These are phyloP conservation scores for Cladosporium austrohemisphaericum DNA, from an alignment of 2,329 filamentous ascomycete species.

Conservation along the genomic window DNA sequence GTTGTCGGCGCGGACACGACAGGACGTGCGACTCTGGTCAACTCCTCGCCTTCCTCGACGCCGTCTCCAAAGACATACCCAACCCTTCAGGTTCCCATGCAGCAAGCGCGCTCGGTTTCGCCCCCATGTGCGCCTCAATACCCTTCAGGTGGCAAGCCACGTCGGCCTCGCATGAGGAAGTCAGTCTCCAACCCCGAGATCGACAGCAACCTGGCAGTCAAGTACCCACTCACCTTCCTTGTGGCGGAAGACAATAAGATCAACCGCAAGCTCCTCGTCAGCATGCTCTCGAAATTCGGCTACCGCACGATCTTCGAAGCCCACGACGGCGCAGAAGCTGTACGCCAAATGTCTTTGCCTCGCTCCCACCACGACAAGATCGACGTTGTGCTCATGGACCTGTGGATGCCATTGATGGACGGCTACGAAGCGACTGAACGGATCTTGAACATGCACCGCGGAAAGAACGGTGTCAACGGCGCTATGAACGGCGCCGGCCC, in stretches of 20 bases:
- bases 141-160: background rate
- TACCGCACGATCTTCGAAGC: slow-evolving; percentile 62
- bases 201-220: slow-evolving; percentile 56
- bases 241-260: slow-evolving; percentile 72
- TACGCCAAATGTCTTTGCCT: slow-evolving; percentile 51
- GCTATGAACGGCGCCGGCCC: slow-evolving; percentile 7
- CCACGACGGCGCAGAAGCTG: slow-evolving; percentile 65
- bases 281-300: slow-evolving; percentile 64
- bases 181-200: slow-evolving; percentile 33
- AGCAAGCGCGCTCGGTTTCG: background rate
- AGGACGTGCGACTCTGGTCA: background rate
- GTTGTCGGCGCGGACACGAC: slow-evolving; percentile 15
- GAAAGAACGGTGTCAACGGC: background rate
- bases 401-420: slow-evolving; percentile 74
- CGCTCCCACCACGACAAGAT: slow-evolving; percentile 39
- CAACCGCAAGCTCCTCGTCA: slow-evolving; percentile 64
- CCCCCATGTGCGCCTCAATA: slow-evolving; percentile 7
- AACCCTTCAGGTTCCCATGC: slow-evolving; percentile 8
- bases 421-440: slow-evolving; percentile 64
- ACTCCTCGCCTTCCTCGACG: slow-evolving; percentile 17
- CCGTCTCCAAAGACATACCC: slow-evolving; percentile 16
- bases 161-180: slow-evolving; percentile 22
- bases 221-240: slow-evolving; percentile 63
- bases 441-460: slow-evolving; percentile 53
- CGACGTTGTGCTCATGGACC: slow-evolving; percentile 67